Evolutionary conservation across 768 basidiomycete species (phyloP).

Genomic region (Lactarius tabidus): DNA sequence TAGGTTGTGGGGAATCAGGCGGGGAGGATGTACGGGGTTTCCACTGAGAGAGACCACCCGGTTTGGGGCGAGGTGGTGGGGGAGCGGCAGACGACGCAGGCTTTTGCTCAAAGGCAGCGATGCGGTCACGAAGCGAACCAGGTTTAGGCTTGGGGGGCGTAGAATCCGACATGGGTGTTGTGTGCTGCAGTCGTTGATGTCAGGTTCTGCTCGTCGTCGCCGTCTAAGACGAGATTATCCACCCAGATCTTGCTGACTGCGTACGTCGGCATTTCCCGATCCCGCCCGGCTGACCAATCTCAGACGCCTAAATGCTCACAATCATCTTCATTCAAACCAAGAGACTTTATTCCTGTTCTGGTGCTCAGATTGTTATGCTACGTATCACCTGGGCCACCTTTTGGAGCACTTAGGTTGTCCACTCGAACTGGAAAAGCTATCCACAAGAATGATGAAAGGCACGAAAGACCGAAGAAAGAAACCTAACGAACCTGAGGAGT

Average conservation of each 20-base stretch:
- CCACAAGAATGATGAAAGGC: too few species aligned
- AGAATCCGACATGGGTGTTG: slow-evolving; percentile 52
- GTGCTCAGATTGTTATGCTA: not conserved
- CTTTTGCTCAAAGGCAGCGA: slow-evolving; percentile 80
- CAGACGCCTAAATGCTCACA: too few species aligned
- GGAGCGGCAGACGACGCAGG: slow-evolving; percentile 40
- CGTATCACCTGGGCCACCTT: not conserved
- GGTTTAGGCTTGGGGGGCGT: slow-evolving; percentile 60
- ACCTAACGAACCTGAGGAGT: not conserved
- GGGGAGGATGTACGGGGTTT: slow-evolving; percentile 60
- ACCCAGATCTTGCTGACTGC: not conserved
- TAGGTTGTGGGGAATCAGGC: slow-evolving; percentile 34
- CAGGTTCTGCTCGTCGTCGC: not conserved
- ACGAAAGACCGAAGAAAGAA: not conserved
- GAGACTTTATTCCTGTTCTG: not conserved
- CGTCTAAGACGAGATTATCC: not conserved
- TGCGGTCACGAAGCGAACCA: slow-evolving; percentile 81
- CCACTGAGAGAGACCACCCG: slow-evolving; percentile 58
- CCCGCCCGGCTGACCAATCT: not conserved
- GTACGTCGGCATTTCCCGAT: not conserved
- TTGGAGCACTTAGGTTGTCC: too few species aligned
- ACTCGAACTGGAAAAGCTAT: not conserved
- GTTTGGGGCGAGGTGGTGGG: slow-evolving; percentile 55
- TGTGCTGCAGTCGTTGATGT: not conserved
- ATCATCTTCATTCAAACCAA: too few species aligned